These are phyloP conservation scores for Corniculantispora saksenae DNA, from an alignment of 2,329 filamentous ascomycete species.

Conservation along the genomic window DNA sequence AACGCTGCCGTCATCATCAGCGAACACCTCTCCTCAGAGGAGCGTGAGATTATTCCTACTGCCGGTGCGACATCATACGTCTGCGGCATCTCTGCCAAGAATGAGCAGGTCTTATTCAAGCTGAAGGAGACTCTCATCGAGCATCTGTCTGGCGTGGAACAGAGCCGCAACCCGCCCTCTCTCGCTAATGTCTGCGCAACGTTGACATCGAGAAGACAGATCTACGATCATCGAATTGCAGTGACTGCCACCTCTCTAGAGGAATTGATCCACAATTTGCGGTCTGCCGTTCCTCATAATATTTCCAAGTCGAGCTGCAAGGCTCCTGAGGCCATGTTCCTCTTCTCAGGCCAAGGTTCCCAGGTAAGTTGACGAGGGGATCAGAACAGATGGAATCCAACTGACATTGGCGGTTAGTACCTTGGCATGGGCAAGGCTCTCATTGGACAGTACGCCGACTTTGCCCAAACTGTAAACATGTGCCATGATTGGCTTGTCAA, in stretches of 20 bases:
- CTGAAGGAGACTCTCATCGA: background rate
- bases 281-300: background rate
- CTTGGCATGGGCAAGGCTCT: background rate
- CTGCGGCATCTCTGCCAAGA: background rate
- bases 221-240: background rate
- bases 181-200: background rate
- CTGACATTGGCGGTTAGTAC: background rate
- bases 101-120: background rate
- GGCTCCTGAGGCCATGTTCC: background rate
- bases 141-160: background rate
- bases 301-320: background rate
- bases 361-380: background rate
- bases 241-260: background rate
- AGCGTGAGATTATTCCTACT: background rate
- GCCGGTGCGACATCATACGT: background rate
- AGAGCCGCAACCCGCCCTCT: background rate
- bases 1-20: conserved; percentile 29
- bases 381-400: background rate
- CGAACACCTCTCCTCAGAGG: conserved; percentile 13
- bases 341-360: background rate
- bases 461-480: background rate
- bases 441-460: background rate
- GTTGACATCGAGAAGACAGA: background rate
- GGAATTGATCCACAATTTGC: background rate
- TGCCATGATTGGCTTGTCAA: background rate